These are phyloP conservation scores for Neltuma alba DNA, from an alignment of 306 rosid species.

Conservation along the genomic window DNA sequence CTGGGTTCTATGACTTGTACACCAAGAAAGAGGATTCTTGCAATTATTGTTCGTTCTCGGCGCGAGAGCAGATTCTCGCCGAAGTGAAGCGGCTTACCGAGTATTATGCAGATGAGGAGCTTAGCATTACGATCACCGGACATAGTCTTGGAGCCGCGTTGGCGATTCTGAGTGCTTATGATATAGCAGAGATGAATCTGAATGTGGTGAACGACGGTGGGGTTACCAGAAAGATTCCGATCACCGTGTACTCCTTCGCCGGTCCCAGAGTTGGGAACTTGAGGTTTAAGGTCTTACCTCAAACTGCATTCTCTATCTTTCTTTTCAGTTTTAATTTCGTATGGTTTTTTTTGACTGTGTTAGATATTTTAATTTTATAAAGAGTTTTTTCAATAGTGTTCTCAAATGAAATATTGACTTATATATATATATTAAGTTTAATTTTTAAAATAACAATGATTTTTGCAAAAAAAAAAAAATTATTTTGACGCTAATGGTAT, in stretches of 20 bases:
- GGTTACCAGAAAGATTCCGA: constrained; percentile 21
- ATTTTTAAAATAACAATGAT: no score
- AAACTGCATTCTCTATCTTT: neutral
- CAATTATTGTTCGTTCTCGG: constrained; percentile 56
- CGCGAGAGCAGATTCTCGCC: constrained; percentile 65
- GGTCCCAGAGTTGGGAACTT: constrained; percentile 80
- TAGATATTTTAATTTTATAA: no score
- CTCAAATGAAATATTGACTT: no score
- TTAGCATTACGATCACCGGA: constrained; percentile 67
- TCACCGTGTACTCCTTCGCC: constrained; percentile 62
- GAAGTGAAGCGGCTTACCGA: constrained; percentile 59
- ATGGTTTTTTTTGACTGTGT: no score
- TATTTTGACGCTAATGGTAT: no score
- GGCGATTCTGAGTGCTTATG: constrained; percentile 62
- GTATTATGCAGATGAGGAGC: constrained; percentile 50
- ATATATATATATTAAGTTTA: no score
- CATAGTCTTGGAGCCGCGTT: constrained; percentile 76
- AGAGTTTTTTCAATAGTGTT: no score
- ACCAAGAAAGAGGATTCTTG: constrained; percentile 58
- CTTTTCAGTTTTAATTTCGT: neutral
- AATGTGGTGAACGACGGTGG: constrained; percentile 18
- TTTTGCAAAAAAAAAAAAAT: no score
- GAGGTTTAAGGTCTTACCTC: constrained; percentile 36
- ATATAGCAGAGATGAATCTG: constrained; percentile 57
- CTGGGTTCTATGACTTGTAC: constrained; percentile 69